Base-by-base conservation (phyloP, 1,284 basidiomycete species). In the Meira miltonrushii region DNA sequence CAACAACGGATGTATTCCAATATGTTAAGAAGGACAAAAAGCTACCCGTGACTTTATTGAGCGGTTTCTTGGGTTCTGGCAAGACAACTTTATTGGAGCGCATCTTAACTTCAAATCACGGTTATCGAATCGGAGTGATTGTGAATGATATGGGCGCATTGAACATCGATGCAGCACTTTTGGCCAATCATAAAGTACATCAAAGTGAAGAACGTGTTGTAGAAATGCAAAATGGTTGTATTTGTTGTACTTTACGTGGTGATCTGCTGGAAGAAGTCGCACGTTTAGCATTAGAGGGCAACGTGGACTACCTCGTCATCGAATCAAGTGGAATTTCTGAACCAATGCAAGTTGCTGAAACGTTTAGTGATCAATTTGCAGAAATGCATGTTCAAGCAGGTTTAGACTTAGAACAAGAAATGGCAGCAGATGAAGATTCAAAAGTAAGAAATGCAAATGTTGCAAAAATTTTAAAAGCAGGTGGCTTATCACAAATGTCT, bases 201-300 rank as follows among this genome's bases (percentile, higher is more conserved):
- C 78, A 80, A 57, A 73, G 74, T 44, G 77, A 79, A 48, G 81
- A 82, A 65, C 75, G 76, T 33, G 70, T 82, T 4, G 21, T 54
- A 13, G 52, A 23, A 49, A 79, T 82, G 78, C 79, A 81, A 65
- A 82, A 74, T 66, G 79, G 80, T 0, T 82, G 81, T 65, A 81
- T 82, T 57, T 82, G 81, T 73, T 82, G 81, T 64, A 82, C 81
- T 0, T 74, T 82, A 1, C 79, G 81, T 39, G 80, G 79, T 6
- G 81, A 82, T 58, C 61, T 82, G 38, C 70, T 82, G n/a, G 81
- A 82, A 58, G 80, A 82, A 59, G 78, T 82, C 12, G 80, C 80
- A 0, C 66, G 66, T 5, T 67, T 82, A 1, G 81, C 81, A 0
- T 73, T 79, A 23, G 67, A 77, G 28, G 68, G 69, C 5, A 60